Evolutionary conservation across 139 green algal genomes (phyloP).

Genomic region (Coelastrella sp.): DNA sequence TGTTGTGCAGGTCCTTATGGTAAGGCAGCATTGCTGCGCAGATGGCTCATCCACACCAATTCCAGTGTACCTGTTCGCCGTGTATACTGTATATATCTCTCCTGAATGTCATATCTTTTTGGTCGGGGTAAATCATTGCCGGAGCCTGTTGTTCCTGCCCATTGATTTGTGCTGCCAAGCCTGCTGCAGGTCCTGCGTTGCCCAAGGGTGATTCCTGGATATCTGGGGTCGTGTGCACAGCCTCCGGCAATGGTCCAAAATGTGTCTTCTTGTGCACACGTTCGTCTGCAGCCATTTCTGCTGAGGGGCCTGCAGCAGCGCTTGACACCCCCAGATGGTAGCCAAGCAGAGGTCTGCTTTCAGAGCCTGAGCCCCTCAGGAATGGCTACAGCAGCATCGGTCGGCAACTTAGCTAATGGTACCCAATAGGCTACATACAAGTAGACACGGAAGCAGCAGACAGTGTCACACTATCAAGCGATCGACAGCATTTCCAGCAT

Average conservation of each 20-base stretch:
- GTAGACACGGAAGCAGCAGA: not conserved
- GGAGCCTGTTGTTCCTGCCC: constrained; percentile 15
- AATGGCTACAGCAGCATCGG: not conserved
- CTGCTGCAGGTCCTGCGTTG: not conserved
- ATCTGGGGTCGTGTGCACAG: not conserved
- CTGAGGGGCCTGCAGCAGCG: not conserved
- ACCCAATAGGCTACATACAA: not conserved
- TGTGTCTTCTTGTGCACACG: constrained; percentile 45
- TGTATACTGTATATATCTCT: constrained; percentile 66
- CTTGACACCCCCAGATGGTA: not conserved
- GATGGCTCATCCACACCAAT: too few relatives aligned
- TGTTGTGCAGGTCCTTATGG: too few relatives aligned
- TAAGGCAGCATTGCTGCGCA: too few relatives aligned
- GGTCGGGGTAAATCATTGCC: not conserved
- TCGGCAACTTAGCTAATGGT: not conserved
- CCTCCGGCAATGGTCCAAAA: constrained; percentile 2
- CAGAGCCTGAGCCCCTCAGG: not conserved
- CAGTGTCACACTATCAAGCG: not conserved
- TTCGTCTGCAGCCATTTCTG: constrained; percentile 39
- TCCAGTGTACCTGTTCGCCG: constrained; percentile 54
- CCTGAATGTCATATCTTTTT: constrained; percentile 4
- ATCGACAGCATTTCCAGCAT: not conserved
- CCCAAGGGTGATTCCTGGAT: not conserved
- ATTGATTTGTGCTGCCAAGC: constrained; percentile 23
- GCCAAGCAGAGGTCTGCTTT: not conserved